Evolutionary conservation across 768 basidiomycete species (phyloP).

Genomic region (Russula sp.): DNA sequence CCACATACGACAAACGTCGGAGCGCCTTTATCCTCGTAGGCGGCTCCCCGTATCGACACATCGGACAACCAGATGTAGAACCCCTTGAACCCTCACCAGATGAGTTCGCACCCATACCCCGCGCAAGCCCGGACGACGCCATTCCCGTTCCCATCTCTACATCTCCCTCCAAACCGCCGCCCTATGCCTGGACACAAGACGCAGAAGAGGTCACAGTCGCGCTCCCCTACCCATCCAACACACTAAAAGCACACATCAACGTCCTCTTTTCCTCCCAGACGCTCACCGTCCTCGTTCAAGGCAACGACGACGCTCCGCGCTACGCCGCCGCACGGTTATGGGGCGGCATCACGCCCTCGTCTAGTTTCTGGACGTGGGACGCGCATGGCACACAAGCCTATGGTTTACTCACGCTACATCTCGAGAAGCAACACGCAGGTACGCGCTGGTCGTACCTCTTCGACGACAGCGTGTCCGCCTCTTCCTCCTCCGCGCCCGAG

Average conservation of each 20-base stretch:
- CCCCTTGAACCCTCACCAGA: slow-evolving; percentile 59
- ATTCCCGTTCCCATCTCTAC: slow-evolving; percentile 34
- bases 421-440: slow-evolving; percentile 82
- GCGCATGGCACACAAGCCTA: slow-evolving; percentile 63
- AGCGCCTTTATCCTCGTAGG: slow-evolving; percentile 57
- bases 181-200: slow-evolving; percentile 93
- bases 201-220: slow-evolving; percentile 78
- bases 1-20: slow-evolving; percentile 46
- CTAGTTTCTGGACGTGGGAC: slow-evolving; percentile 95
- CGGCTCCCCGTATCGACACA: slow-evolving; percentile 51
- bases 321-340: slow-evolving; percentile 68
- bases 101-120: slow-evolving; percentile 69
- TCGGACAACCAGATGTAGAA: slow-evolving; percentile 37
- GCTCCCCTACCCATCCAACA: slow-evolving; percentile 76
- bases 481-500: slow-evolving; percentile 41
- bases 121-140: slow-evolving; percentile 39
- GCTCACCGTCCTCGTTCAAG: slow-evolving; percentile 60
- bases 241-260: slow-evolving; percentile 59
- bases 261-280: slow-evolving; percentile 63
- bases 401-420: slow-evolving; percentile 74
- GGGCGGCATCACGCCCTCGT: slow-evolving; percentile 71
- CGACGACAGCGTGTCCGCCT: slow-evolving; percentile 43
- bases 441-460: slow-evolving; percentile 90
- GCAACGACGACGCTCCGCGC: slow-evolving; percentile 45
- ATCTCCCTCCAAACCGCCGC: slow-evolving; percentile 53